Evolutionary conservation across 176 grass and related monocot species (phyloP).

Genomic region (Eragrostis nindensis): DNA sequence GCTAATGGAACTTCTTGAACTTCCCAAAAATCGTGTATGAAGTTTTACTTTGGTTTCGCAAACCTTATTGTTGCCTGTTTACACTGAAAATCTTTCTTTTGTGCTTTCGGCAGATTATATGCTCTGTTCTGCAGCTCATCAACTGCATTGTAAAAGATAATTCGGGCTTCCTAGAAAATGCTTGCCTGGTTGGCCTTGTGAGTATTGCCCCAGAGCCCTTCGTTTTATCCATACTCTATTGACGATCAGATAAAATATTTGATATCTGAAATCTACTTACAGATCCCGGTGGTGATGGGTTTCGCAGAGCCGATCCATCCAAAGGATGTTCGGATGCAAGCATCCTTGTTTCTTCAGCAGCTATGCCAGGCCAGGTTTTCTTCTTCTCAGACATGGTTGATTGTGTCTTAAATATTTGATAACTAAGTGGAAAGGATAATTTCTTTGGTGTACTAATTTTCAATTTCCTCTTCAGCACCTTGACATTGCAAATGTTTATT

Average conservation of each 20-base stretch:
- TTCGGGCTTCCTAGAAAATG: constrained; percentile 82
- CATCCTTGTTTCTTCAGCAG: constrained; percentile 88
- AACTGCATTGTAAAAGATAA: constrained; percentile 94
- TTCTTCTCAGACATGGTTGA: constrained; percentile 36
- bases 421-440: background rate
- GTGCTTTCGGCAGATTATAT: constrained; percentile 69
- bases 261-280: constrained; percentile 34
- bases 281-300: constrained; percentile 94
- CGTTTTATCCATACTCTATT: constrained; percentile 39
- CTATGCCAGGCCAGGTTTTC: constrained; percentile 91
- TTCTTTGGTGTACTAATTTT: constrained; percentile 38
- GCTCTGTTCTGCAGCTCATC: constrained; percentile 82
- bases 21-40: constrained; percentile 88
- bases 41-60: constrained; percentile 34
- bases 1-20: constrained; percentile 92
- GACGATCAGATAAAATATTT: constrained; percentile 16
- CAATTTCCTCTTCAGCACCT: constrained; percentile 63
- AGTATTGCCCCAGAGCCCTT: constrained; percentile 41
- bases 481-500: constrained; percentile 99
- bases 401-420: constrained; percentile 28
- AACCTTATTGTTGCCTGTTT: constrained; percentile 29
- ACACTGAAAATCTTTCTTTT: constrained; percentile 36
- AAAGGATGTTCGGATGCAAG: constrained; percentile 92
- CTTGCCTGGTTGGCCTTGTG: constrained; percentile 98
- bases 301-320: constrained; percentile 74